A percentile compares a stretch with the other conserved stretches of the same genome.
phyloP scores from a whole-genome alignment of 192 early-diverging fungal species.

The Backusella mclennaniae region DNA sequence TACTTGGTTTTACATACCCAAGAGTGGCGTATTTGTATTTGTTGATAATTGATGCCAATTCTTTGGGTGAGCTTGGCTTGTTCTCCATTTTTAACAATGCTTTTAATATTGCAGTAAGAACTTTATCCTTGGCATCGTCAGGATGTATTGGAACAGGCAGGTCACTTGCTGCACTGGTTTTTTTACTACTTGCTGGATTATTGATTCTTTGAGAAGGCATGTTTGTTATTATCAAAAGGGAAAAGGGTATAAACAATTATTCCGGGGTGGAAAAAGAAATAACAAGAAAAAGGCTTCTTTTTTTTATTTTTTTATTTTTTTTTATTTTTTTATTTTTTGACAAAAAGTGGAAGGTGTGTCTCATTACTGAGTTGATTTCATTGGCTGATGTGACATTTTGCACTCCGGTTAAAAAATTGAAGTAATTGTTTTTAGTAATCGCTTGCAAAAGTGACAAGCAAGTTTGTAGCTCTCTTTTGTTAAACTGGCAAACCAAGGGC shows the following conservation, averaged over 20 bases:
- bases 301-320: not conserved
- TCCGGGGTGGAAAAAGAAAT: not conserved
- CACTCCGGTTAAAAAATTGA: not conserved
- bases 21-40: slow-evolving; percentile 75
- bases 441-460: too few relatives aligned
- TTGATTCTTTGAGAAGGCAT: not conserved
- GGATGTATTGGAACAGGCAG: slow-evolving; percentile 54
- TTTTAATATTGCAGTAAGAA: slow-evolving; percentile 83
- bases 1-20: slow-evolving; percentile 47
- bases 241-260: not conserved
- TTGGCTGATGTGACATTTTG: not conserved
- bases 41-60: slow-evolving; percentile 75
- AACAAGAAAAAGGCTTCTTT: not conserved
- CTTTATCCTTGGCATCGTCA: slow-evolving; percentile 80
- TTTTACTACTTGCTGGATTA: not conserved
- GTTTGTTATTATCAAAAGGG: not conserved
- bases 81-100: slow-evolving; percentile 74
- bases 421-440: too few relatives aligned
- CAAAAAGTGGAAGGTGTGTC: not conserved
- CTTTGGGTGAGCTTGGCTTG: slow-evolving; percentile 78
- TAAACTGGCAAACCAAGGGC: too few relatives aligned
- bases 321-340: not conserved
- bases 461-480: too few relatives aligned
- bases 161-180: not conserved
- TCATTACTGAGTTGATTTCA: not conserved